Evolutionary conservation across 2,329 filamentous ascomycete genomes (phyloP).

Genomic region (Cadophora malorum): DNA sequence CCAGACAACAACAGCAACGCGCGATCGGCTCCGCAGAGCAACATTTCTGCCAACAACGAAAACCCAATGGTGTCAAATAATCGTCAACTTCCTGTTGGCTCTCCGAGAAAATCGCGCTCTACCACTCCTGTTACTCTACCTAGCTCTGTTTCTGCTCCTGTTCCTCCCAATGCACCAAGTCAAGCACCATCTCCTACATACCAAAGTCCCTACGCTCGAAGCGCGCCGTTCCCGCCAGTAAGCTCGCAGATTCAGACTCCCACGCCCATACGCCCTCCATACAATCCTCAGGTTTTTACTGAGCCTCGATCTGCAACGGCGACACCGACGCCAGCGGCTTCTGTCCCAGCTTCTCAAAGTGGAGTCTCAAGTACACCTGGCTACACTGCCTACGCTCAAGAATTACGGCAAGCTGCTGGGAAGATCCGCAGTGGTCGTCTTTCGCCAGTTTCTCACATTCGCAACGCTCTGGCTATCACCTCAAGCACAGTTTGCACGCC

Average conservation of each 20-base stretch:
- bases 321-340: not conserved
- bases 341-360: not conserved
- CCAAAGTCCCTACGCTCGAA: not conserved
- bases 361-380: not conserved
- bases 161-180: not conserved
- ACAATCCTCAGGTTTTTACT: not conserved
- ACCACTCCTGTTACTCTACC: not conserved
- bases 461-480: not conserved
- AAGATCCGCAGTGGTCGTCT: not conserved
- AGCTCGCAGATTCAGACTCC: too few species aligned
- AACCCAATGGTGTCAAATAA: not conserved
- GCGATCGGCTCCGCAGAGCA: not conserved
- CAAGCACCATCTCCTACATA: not conserved
- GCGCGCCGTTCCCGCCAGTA: not conserved
- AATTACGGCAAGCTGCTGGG: not conserved
- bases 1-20: not conserved
- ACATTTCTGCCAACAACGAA: not conserved
- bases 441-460: slow-evolving; percentile 5
- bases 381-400: not conserved
- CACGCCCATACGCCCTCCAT: not conserved
- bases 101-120: not conserved
- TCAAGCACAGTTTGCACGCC: not conserved
- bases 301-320: not conserved
- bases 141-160: not conserved
- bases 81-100: not conserved